These are phyloP conservation scores for Fagus sylvatica DNA, from an alignment of 306 rosid species.

Conservation along the genomic window DNA sequence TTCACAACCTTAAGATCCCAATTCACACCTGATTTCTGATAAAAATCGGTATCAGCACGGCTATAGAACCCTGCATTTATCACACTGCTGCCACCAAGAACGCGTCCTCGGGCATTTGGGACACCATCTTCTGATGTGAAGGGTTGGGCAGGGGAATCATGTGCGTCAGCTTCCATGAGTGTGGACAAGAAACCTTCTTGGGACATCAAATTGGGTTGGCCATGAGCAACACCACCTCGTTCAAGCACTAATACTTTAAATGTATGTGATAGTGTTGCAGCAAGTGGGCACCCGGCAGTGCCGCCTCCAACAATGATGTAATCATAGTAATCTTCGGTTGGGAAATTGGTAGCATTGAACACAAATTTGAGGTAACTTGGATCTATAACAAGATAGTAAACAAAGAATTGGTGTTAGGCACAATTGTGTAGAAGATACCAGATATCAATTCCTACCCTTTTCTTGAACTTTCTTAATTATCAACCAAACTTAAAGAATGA, in stretches of 20 bases:
- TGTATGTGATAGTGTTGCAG: conserved; percentile 62
- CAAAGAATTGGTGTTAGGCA: not conserved
- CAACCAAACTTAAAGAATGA: not conserved
- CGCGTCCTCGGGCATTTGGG: conserved; percentile 79
- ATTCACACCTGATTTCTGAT: conserved; percentile 26
- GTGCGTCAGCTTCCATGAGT: conserved; percentile 36
- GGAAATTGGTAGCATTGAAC: conserved; percentile 65
- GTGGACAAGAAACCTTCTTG: conserved; percentile 87
- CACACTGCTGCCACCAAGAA: conserved; percentile 95
- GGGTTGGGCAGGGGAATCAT: conserved; percentile 61
- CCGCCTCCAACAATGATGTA: conserved; percentile 92
- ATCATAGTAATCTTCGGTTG: conserved; percentile 72
- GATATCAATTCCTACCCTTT: not conserved
- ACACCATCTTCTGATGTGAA: conserved; percentile 89
- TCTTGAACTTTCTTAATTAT: not conserved
- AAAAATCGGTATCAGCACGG: conserved; percentile 69
- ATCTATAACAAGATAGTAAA: conserved; percentile 14
- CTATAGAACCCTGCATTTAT: conserved; percentile 95
- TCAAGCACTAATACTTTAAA: conserved; percentile 69
- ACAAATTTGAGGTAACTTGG: conserved; percentile 55
- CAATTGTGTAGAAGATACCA: not conserved
- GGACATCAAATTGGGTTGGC: conserved; percentile 46
- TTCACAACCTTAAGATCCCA: conserved; percentile 67
- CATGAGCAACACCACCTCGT: conserved; percentile 60
- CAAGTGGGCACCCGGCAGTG: conserved; percentile 90